Percentiles rank a stretch among this genome's conserved stretches.
Conservation (phyloP, 1,284 basidiomycete species). For the Boletus hoseneyae region DNA sequence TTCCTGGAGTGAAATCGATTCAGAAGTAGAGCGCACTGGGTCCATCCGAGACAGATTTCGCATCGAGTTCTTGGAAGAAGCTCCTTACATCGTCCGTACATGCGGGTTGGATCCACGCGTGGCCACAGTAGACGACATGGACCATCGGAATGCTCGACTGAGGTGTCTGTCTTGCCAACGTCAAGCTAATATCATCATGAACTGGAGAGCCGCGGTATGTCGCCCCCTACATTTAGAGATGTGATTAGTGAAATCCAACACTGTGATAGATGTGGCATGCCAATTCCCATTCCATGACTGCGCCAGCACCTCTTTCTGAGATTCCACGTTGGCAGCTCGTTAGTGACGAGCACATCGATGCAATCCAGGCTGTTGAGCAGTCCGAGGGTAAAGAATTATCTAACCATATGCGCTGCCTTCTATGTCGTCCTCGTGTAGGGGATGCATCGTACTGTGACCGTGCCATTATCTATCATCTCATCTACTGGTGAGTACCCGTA, state of each 20-base stretch:
- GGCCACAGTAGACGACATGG: constrained; percentile 22
- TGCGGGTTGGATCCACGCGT: constrained; percentile 22
- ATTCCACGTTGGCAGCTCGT: not conserved
- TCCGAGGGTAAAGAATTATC: not conserved
- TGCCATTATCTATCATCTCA: not conserved
- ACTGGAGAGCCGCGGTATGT: constrained; percentile 10
- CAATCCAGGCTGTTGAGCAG: not conserved
- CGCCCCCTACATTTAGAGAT: not conserved
- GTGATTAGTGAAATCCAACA: not conserved
- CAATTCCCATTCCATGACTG: no score
- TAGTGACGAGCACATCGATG: not conserved
- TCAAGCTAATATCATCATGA: not conserved
- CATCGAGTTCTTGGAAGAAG: constrained; percentile 5
- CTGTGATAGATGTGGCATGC: constrained; percentile 1
- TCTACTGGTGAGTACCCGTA: not conserved
- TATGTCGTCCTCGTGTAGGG: constrained; percentile 8
- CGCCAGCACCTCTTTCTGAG: not conserved
- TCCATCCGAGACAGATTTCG: not conserved
- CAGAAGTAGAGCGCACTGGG: not conserved
- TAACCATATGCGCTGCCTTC: not conserved
- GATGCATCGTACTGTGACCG: not conserved
- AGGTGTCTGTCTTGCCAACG: constrained; percentile 1
- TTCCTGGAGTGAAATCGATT: not conserved
- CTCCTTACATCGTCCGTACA: constrained; percentile 8
- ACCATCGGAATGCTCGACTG: constrained; percentile 10